These are phyloP conservation scores for Stagonosporopsis cucurbitacearum DNA, from an alignment of 2,329 filamentous ascomycete genomes.

Conservation along the genomic window DNA sequence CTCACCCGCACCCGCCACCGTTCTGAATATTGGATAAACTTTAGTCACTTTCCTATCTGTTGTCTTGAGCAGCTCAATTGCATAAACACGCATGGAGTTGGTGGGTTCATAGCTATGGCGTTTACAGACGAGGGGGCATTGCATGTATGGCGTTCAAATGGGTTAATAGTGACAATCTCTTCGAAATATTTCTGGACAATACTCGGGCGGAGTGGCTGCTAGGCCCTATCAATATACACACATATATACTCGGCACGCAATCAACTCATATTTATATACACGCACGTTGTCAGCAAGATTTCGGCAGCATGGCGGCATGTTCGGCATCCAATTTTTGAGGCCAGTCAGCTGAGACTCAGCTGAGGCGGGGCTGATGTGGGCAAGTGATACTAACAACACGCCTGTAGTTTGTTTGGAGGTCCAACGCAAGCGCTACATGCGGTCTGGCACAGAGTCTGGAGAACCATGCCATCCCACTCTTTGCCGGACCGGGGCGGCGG, in stretches of 20 bases:
- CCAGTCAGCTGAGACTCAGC: background rate
- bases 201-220: background rate
- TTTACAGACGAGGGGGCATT: slow-evolving; percentile 10
- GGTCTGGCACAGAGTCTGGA: background rate
- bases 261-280: background rate
- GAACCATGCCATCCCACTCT: slow-evolving; percentile 12
- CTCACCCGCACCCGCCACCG: slow-evolving; percentile 4
- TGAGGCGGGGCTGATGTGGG: no score
- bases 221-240: slow-evolving; percentile 10
- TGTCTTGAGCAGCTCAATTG: background rate
- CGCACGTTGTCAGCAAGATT: background rate
- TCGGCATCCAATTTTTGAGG: background rate
- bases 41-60: background rate
- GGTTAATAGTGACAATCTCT: background rate
- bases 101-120: slow-evolving; percentile 13
- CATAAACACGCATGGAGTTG: slow-evolving; percentile 14
- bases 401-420: background rate
- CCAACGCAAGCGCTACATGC: background rate
- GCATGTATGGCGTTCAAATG: slow-evolving; percentile 8
- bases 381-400: no score
- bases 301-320: background rate
- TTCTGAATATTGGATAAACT: background rate
- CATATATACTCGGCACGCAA: background rate
- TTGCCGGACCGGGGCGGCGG: slow-evolving; percentile 15
- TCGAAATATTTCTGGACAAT: background rate